Percentiles rank a stretch among this genome's conserved stretches.
Evolutionary conservation across 768 basidiomycete species (phyloP).

Genomic region (Gautieria morchelliformis): DNA sequence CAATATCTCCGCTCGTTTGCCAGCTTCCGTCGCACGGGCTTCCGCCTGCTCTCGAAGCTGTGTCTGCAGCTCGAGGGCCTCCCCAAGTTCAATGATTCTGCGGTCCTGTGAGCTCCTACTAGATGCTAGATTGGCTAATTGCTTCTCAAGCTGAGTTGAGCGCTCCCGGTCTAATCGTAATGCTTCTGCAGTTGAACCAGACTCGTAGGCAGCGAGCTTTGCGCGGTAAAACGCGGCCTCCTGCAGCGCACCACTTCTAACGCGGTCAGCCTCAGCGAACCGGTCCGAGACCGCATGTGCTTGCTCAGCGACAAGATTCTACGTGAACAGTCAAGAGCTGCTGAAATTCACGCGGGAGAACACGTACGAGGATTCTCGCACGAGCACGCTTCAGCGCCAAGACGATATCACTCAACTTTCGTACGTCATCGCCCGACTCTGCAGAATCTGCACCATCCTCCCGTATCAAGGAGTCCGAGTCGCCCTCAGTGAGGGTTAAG

Average conservation of each 20-base stretch:
- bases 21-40: slow-evolving; percentile 63
- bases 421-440: slow-evolving; percentile 33
- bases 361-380: slow-evolving; percentile 72
- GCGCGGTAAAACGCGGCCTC: slow-evolving; percentile 95
- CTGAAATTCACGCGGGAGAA: background rate
- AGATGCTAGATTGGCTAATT: slow-evolving; percentile 48
- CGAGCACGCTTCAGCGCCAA: slow-evolving; percentile 83
- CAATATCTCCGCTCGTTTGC: slow-evolving; percentile 63
- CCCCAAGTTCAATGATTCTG: slow-evolving; percentile 60
- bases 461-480: slow-evolving; percentile 26
- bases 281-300: slow-evolving; percentile 69
- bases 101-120: slow-evolving; percentile 61
- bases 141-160: slow-evolving; percentile 60
- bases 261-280: slow-evolving; percentile 68
- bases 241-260: slow-evolving; percentile 70
- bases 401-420: slow-evolving; percentile 56
- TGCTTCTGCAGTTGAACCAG: slow-evolving; percentile 52
- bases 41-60: slow-evolving; percentile 72
- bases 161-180: slow-evolving; percentile 73
- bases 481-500: slow-evolving; percentile 32
- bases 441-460: slow-evolving; percentile 10
- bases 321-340: slow-evolving; percentile 1
- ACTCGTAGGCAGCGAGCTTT: slow-evolving; percentile 82
- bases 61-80: slow-evolving; percentile 69
- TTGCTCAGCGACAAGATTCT: slow-evolving; percentile 71